These are phyloP conservation scores for Citrus mangshanensis DNA, from an alignment of 345 rosid species.

Conservation along the genomic window DNA sequence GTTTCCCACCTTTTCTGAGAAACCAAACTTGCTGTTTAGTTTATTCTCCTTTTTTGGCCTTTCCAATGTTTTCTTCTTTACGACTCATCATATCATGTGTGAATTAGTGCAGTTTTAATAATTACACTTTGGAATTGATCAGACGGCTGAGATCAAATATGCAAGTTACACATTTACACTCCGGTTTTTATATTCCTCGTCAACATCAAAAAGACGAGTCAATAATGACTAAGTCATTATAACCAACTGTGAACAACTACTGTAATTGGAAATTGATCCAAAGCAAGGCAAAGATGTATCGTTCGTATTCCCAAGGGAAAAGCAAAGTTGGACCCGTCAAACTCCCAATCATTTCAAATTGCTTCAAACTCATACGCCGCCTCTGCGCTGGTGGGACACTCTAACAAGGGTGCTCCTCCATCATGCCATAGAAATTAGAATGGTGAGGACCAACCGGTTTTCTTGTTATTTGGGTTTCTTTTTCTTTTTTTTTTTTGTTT, in stretches of 20 bases:
- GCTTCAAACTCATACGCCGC: slow-evolving; percentile 23
- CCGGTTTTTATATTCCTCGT: too few species aligned
- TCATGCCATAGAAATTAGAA: too few species aligned
- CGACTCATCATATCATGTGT: not conserved
- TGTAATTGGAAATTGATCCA: not conserved
- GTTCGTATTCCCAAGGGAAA: not conserved
- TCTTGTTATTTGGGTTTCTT: slow-evolving; percentile 21
- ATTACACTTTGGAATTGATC: not conserved
- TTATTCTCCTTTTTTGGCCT: not conserved
- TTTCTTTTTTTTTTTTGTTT: not conserved
- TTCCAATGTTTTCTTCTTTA: not conserved
- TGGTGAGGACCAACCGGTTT: slow-evolving; percentile 1
- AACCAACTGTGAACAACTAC: too few species aligned
- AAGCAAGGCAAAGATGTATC: not conserved
- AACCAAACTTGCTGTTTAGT: slow-evolving; percentile 16
- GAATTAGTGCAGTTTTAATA: not conserved
- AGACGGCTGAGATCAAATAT: not conserved
- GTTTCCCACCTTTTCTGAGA: too few species aligned
- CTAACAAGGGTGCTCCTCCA: too few species aligned
- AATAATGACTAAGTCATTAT: too few species aligned
- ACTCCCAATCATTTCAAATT: slow-evolving; percentile 36
- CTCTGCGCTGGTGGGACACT: not conserved
- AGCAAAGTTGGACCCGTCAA: slow-evolving; percentile 40
- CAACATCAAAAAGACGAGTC: too few species aligned
- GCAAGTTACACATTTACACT: not conserved